phyloP scores from a whole-genome alignment of 345 rosid genomes.

The Eucalyptus melliodora region DNA sequence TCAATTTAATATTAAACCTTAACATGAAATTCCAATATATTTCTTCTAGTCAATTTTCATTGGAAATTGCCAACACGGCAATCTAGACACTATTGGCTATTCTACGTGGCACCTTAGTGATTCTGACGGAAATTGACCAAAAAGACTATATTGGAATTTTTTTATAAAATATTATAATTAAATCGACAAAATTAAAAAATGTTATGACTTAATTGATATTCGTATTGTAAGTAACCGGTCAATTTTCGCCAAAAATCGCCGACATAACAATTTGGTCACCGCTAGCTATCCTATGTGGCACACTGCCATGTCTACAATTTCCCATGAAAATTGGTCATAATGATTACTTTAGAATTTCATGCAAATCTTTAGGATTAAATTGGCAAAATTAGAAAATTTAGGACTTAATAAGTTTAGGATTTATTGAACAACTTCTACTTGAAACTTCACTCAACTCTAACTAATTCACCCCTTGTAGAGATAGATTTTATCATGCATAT shows the following conservation, averaged over 20 bases:
- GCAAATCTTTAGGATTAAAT: neutral
- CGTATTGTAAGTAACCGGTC: rapidly evolving
- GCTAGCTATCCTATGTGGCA: rapidly evolving
- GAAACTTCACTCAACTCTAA: neutral
- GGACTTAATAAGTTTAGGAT: neutral
- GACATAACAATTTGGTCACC: rapidly evolving
- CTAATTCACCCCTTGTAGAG: neutral
- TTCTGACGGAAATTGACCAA: rapidly evolving
- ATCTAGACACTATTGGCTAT: rapidly evolving
- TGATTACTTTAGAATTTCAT: neutral
- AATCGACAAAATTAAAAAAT: neutral
- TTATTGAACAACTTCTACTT: neutral
- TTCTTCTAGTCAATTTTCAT: neutral
- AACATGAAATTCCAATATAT: neutral
- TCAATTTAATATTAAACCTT: neutral
- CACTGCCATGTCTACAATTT: rapidly evolving
- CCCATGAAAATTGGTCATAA: rapidly evolving
- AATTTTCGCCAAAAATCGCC: neutral
- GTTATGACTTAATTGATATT: neutral
- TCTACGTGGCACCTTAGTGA: neutral
- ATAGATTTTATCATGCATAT: neutral
- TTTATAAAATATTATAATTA: neutral
- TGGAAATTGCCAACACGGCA: rapidly evolving
- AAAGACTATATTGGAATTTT: neutral
- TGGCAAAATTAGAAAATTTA: neutral